Evolutionary conservation across 2,329 filamentous ascomycete genomes (phyloP).

Genomic region (Emergomyces africanus): DNA sequence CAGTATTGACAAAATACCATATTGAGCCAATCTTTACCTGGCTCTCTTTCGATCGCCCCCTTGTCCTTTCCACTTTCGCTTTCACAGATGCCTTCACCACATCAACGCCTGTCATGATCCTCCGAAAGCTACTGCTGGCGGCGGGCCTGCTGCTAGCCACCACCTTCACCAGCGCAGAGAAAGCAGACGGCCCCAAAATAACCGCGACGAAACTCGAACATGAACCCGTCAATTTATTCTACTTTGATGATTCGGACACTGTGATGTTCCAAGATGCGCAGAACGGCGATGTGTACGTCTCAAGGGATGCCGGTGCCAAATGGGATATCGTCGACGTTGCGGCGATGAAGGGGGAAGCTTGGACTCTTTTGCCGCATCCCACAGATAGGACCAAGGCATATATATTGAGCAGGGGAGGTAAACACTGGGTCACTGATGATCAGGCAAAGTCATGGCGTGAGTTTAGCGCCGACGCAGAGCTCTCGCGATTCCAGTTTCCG

Average conservation of each 20-base stretch:
- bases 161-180: constrained; percentile 34
- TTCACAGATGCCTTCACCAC: constrained; percentile 5
- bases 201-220: constrained; percentile 52
- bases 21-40: background rate
- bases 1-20: background rate
- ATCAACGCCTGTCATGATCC: constrained; percentile 25
- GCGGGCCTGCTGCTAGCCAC: constrained; percentile 40
- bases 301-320: constrained; percentile 62
- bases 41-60: background rate
- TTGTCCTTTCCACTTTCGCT: background rate
- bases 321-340: constrained; percentile 59
- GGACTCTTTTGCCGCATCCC: constrained; percentile 60
- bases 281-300: constrained; percentile 58
- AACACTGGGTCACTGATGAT: constrained; percentile 75
- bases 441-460: constrained; percentile 66
- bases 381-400: constrained; percentile 70
- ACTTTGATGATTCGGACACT: constrained; percentile 81
- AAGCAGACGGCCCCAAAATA: constrained; percentile 51
- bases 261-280: constrained; percentile 59
- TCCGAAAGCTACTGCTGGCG: constrained; percentile 34
- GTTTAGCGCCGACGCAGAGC: constrained; percentile 50
- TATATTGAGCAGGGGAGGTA: constrained; percentile 53
- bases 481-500: constrained; percentile 24
- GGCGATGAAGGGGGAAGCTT: constrained; percentile 36
- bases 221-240: constrained; percentile 58